These are phyloP conservation scores for Ramaria sp. DNA, from an alignment of 768 basidiomycete species.

Conservation along the genomic window DNA sequence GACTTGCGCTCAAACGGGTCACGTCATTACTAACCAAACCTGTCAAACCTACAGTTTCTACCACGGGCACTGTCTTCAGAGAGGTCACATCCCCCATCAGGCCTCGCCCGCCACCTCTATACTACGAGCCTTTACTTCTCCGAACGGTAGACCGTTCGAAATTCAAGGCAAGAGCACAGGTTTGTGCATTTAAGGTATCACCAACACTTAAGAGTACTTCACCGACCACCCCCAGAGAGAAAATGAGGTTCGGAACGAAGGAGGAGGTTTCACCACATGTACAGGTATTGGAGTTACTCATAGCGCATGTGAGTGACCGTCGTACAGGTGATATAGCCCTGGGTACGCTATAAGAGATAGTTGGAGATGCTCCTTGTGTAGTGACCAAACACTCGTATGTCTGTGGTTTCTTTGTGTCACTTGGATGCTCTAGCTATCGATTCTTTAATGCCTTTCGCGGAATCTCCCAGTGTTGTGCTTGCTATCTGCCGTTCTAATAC, in stretches of 20 bases:
- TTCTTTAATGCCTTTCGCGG: too few species aligned
- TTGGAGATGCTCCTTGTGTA: neutral
- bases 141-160: neutral
- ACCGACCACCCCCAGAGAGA: neutral
- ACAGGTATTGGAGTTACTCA: neutral
- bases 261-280: constrained; percentile 5
- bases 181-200: neutral
- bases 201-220: neutral
- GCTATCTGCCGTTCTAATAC: too few species aligned
- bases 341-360: neutral
- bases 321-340: neutral
- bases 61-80: neutral
- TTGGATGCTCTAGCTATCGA: too few species aligned
- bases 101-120: neutral
- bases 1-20: neutral
- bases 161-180: neutral
- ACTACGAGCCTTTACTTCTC: neutral
- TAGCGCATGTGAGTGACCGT: neutral
- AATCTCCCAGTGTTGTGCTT: too few species aligned
- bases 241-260: constrained; percentile 7
- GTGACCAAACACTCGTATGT: too few species aligned
- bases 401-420: too few species aligned
- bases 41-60: neutral
- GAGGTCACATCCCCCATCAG: neutral
- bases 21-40: neutral